Percentiles rank a stretch among this genome's conserved stretches.
phyloP scores from a whole-genome alignment of 2,329 filamentous ascomycete species.

The Blastomyces parvus region DNA sequence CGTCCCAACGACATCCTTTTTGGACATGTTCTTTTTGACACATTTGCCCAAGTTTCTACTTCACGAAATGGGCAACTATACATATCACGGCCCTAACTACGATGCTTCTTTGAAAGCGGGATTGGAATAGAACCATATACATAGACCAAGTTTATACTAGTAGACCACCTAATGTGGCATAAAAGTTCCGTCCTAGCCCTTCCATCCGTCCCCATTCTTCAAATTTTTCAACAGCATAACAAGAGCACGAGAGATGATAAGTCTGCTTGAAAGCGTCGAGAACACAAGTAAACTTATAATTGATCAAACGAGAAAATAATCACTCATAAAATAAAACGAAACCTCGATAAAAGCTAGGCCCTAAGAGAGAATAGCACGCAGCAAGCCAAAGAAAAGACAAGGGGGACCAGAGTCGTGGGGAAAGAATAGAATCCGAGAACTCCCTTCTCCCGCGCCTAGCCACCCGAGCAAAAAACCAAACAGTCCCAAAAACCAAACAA shows the following conservation, averaged over 20 bases:
- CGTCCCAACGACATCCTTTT: neutral
- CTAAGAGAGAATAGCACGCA: constrained; percentile 9
- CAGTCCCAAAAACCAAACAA: neutral
- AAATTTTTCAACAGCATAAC: neutral
- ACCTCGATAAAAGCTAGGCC: constrained; percentile 9
- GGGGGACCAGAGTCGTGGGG: neutral
- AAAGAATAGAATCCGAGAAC: constrained; percentile 8
- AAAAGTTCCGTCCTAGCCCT: neutral
- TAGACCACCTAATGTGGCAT: neutral
- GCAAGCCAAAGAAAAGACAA: constrained; percentile 9
- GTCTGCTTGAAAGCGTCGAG: neutral
- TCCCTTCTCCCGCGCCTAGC: neutral
- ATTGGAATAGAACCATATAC: neutral
- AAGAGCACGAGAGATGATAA: neutral
- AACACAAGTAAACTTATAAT: neutral
- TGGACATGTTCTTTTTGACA: neutral
- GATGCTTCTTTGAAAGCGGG: neutral
- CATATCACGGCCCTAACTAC: neutral
- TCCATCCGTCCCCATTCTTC: neutral
- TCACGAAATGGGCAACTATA: neutral
- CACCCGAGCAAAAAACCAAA: constrained; percentile 1
- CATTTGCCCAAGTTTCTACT: neutral
- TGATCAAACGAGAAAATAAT: constrained; percentile 7
- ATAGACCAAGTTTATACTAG: neutral
- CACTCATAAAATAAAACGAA: neutral